Percentiles rank a stretch among this genome's conserved stretches.
Conservation (phyloP, 176 grass and related monocot genomes). For the Eleusine indica region DNA sequence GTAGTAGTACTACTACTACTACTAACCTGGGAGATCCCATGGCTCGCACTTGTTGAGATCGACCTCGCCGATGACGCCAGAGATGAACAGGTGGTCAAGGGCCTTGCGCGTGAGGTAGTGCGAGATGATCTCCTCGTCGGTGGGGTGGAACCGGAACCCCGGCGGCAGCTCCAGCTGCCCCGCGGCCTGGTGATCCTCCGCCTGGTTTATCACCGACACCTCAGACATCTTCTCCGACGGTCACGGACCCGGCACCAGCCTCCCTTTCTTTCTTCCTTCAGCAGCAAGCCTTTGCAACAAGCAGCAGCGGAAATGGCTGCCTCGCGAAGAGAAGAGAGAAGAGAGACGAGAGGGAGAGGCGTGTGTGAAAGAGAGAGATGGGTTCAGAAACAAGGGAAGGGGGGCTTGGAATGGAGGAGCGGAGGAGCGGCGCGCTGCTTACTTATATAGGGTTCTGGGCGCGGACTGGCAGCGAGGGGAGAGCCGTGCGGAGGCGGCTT, state of each 20-base stretch:
- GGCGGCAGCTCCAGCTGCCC: conserved; percentile 71
- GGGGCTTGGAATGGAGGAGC: conserved; percentile 27
- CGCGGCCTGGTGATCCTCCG: conserved; percentile 34
- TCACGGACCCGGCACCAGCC: not conserved
- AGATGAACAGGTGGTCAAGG: conserved; percentile 50
- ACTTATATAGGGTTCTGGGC: conserved; percentile 37
- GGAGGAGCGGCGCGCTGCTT: not conserved
- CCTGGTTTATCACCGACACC: conserved; percentile 63
- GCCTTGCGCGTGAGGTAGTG: conserved; percentile 83
- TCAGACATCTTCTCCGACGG: conserved; percentile 43
- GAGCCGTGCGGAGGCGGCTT: conserved; percentile 46
- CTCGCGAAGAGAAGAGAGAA: not conserved
- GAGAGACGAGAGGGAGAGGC: conserved; percentile 19
- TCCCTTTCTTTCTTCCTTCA: not conserved
- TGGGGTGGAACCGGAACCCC: conserved; percentile 95
- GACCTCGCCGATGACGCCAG: conserved; percentile 84
- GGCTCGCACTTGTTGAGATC: conserved; percentile 98
- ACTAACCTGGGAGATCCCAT: conserved; percentile 84
- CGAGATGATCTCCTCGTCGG: conserved; percentile 92
- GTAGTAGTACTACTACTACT: not conserved
- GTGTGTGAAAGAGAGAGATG: conserved; percentile 59
- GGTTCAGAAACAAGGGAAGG: conserved; percentile 13
- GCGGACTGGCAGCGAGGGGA: not conserved
- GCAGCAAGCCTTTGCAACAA: conserved; percentile 8
- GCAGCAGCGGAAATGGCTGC: conserved; percentile 35